Evolutionary conservation across 1,139 yeast genomes (phyloP), one percentile per base, ranked within the genome.

Genomic region (Scheffersomyces titani): DNA sequence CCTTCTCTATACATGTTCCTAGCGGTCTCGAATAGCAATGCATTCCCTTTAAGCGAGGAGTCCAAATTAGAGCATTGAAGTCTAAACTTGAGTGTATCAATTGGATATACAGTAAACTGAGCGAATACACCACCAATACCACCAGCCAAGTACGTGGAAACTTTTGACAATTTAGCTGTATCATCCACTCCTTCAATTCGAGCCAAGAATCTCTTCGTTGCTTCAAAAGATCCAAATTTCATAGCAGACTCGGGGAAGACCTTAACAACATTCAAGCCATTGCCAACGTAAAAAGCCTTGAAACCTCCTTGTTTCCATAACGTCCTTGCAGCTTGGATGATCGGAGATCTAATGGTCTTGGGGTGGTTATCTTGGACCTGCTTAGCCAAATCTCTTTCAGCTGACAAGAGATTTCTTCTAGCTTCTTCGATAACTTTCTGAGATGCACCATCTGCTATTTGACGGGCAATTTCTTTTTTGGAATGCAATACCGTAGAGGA

Each of bases 221-320:
- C 84, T 71, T 94, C 99, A 71, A 94, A 94, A 3, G 97, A 88
- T 3, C 99, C 98, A 73, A 94, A 94, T 70, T 94, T 94, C 86
- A 94, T 94, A 3, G 99, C 98, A 50, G 97, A 89, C 71, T 94
- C 99, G 0, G 99, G 99, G 68, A 94, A 92, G 40, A 94, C 98
- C 69, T 94, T 94, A 59, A 92, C 70, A n/a, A 90, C 93, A 70
- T 94, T 94, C 47, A 94, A 78, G 0, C 98, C 98, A 74, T 93
- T 93, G 16, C 98, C 99, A 7, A 93, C 97, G 70, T 94, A 94
- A 68, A 94, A 94, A 0, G 96, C 88, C 57, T 83, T 82, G 7
- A 92, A 59, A 0, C 99, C 99, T 44, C 98, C 98, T 72, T 90
- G 96, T 65, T 84, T 84, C 84, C 96, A 94, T 48, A 94, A 75